Evolutionary conservation across 371 early-diverging fungal species (phyloP), one percentile per base, ranked within the genome.

Genomic region (Syncephalastrum contaminatum): DNA sequence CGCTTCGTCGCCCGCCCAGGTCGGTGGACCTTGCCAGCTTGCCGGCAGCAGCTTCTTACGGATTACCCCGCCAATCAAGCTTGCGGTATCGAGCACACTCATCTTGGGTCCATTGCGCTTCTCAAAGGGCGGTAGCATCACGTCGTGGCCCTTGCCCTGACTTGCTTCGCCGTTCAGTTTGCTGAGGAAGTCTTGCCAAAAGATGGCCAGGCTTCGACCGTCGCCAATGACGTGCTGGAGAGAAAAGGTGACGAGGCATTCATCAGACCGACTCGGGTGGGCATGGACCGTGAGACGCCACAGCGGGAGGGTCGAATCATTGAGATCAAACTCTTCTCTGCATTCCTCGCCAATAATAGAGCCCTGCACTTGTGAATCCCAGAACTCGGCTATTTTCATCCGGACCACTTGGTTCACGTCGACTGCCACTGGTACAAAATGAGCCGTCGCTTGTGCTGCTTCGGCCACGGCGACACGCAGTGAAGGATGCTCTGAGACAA

Each of bases 141-240:
- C 12, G 13, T 21, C 8, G 13, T 41, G 22, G 12, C 25, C 16
- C 27, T 53, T 41, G 49, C 44, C 13, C 24, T 19, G 30, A 13
- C 53, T 49, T 20, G 20, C 19, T 36, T 4, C 43, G 13, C 30
- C 8, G 15, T 64, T 69, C 16, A 75, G 25, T 19, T 51, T 43
- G 1, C 53, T 36, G n/a, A 73, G 46, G 13, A 77, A 45, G 6
- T 54, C 64, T 21, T 51, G 43, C 69, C 66, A 70, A 46, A 77
- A 69, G 0, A 60, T 49, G 0, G 49, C 39, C 15, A 70, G 44
- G 51, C 70, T 72, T 51, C 59, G 65, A n/a, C 78, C 78, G 30
- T 77, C 75, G 6, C 42, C 54, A 30, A 73, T 63, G 8, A 62
- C 51, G 39, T 77, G 78, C 12, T 72, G 64, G 4, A 60, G 40